Conservation (phyloP, 441 rosid genomes). For the Jatropha multifida region DNA sequence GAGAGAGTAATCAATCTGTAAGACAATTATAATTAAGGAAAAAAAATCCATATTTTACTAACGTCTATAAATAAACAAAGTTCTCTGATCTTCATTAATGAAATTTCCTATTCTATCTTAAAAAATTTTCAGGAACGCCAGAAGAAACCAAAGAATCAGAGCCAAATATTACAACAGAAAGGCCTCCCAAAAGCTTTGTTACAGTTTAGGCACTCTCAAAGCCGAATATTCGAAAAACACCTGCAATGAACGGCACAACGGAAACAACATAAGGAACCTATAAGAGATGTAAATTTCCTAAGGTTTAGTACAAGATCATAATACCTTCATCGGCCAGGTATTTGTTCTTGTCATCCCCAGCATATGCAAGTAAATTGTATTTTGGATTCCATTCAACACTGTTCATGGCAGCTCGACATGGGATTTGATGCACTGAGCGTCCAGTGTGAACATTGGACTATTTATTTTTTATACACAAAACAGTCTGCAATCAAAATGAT, state of each 20-base stretch:
- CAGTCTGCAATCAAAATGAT: not conserved
- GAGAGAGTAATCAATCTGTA: no score
- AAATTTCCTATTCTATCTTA: not conserved
- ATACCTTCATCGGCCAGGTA: conserved; percentile 89
- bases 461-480: conserved; percentile 2
- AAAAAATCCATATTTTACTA: no score
- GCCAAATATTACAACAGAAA: not conserved
- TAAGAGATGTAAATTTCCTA: not conserved
- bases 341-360: conserved; percentile 98
- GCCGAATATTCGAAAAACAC: conserved; percentile 79
- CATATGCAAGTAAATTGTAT: conserved; percentile 87
- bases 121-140: not conserved
- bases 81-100: no score
- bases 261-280: not conserved
- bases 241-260: conserved; percentile 36
- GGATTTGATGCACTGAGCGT: conserved; percentile 84
- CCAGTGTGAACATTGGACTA: conserved; percentile 90
- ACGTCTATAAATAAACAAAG: no score
- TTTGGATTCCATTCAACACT: conserved; percentile 99
- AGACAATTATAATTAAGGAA: no score
- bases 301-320: not conserved
- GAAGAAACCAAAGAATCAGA: not conserved
- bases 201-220: conserved; percentile 54
- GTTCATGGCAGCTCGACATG: conserved; percentile 96
- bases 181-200: not conserved